Evolutionary conservation across 805 yeast genomes (phyloP), one percentile per base, ranked within the genome.

Genomic region (Yarrowia sp.): DNA sequence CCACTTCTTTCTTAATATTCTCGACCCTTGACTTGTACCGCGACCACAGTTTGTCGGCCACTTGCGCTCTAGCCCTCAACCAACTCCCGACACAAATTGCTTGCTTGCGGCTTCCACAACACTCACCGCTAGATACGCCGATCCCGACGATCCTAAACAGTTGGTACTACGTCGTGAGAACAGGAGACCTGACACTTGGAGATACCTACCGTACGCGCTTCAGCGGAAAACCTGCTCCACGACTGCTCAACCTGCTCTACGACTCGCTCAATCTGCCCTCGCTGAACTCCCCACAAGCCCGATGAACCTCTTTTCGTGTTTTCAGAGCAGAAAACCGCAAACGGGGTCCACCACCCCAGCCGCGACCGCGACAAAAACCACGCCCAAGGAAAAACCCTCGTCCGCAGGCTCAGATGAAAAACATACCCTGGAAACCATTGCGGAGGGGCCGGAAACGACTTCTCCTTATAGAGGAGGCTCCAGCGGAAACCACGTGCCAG

Each of bases 221-320:
- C 30, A 5, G 30, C 30, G 30, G 30, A 24, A 24, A 24, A 49
- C 15, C 8, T n/a, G 55, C 55, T 33, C 38, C 19, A 47, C 24
- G 30, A 24, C 30, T 24, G 30, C 30, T 24, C 30, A 24, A 9
- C 36, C 55, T 46, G 50, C 39, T 10, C 20, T 5, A 47, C n/a
- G 14, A 7, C 50, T 17, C 34, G 9, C 50, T 14, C 33, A 46
- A 46, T n/a, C 14, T 17, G 8, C n/a, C 15, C 12, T 10, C 38
- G 53, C 53, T n/a, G 20, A 30, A 46, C 20, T 24, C 17, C 34
- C 50, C 17, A 24, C 50, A 12, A 24, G 8, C 30, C 30, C 34
- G 58, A 52, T 52, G 58, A 52, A 52, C 58, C 58, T 52, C 58
- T 52, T 52, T 52, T 52, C 58, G 43, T 52, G 58, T 52, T 52